Conservation (phyloP, 1,284 basidiomycete genomes). For the Malassezia brasiliensis region DNA sequence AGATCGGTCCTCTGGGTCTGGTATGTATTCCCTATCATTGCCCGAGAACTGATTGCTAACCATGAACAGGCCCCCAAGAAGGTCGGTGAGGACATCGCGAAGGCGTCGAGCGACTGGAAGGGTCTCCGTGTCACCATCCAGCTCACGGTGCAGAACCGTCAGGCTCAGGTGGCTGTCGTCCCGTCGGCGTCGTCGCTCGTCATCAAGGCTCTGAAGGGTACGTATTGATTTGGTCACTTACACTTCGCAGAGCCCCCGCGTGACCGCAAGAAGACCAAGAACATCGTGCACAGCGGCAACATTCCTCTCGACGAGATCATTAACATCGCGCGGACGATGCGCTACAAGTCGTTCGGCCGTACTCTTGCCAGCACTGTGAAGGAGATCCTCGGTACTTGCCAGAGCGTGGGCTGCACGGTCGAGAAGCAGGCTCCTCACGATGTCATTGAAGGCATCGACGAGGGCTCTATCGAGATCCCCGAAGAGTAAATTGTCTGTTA, state of each 20-base stretch:
- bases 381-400: constrained; percentile 57
- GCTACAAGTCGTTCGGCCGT: constrained; percentile 87
- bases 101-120: constrained; percentile 97
- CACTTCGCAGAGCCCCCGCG: constrained; percentile 76
- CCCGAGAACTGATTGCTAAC: constrained; percentile 1
- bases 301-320: constrained; percentile 84
- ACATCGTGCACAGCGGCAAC: constrained; percentile 97
- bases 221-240: background rate
- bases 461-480: constrained; percentile 66
- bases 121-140: constrained; percentile 98
- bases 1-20: constrained; percentile 99
- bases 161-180: constrained; percentile 91
- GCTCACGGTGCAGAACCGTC: constrained; percentile 99
- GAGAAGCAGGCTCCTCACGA: constrained; percentile 90
- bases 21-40: constrained; percentile 55
- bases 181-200: constrained; percentile 96
- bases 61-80: constrained; percentile 86
- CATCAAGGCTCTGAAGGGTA: constrained; percentile 83
- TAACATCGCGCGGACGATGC: constrained; percentile 93
- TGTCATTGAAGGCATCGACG: constrained; percentile 89
- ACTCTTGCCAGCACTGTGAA: constrained; percentile 79
- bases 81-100: constrained; percentile 99
- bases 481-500: constrained; percentile 30
- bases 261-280: constrained; percentile 99
- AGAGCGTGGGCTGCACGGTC: constrained; percentile 87